These are phyloP conservation scores for Magnolia officinalis DNA, from an alignment of 164 flowering plant species.

Conservation along the genomic window DNA sequence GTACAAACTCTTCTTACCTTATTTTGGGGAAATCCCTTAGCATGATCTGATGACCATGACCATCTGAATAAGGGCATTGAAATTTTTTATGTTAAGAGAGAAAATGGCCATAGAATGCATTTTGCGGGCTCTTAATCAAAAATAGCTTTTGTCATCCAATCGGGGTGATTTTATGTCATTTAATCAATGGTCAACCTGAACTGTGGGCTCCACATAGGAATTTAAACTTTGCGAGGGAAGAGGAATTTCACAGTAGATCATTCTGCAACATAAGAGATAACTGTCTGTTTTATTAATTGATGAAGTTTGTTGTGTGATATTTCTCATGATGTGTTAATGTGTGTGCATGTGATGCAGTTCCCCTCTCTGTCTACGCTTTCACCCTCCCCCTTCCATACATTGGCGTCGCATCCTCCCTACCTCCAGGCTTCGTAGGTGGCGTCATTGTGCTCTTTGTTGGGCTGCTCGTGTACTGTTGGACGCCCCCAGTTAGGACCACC, in stretches of 20 bases:
- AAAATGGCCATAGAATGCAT: too few species aligned
- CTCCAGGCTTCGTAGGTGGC: constrained; percentile 71
- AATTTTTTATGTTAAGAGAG: too few species aligned
- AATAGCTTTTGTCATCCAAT: too few species aligned
- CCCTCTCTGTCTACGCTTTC: constrained; percentile 73
- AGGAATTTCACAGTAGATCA: not conserved
- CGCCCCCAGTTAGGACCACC: constrained; percentile 26
- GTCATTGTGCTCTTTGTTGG: constrained; percentile 62
- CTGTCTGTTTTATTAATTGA: not conserved
- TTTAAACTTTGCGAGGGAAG: too few species aligned
- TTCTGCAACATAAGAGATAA: not conserved
- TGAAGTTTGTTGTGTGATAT: not conserved
- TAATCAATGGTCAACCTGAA: too few species aligned
- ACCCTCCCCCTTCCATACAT: constrained; percentile 88
- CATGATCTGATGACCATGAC: too few species aligned
- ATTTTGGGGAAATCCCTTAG: too few species aligned
- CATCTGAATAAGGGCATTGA: too few species aligned
- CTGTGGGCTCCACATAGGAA: too few species aligned
- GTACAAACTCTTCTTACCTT: too few species aligned
- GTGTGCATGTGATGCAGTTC: constrained; percentile 45
- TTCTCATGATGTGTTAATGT: not conserved
- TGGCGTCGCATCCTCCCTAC: constrained; percentile 72
- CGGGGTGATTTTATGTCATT: too few species aligned
- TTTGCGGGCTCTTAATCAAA: too few species aligned
- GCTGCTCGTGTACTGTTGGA: constrained; percentile 68